A percentile compares a stretch with the other conserved stretches of the same genome.
Conservation (phyloP, 495 filamentous ascomycete genomes). For the Podospora anserina region DNA sequence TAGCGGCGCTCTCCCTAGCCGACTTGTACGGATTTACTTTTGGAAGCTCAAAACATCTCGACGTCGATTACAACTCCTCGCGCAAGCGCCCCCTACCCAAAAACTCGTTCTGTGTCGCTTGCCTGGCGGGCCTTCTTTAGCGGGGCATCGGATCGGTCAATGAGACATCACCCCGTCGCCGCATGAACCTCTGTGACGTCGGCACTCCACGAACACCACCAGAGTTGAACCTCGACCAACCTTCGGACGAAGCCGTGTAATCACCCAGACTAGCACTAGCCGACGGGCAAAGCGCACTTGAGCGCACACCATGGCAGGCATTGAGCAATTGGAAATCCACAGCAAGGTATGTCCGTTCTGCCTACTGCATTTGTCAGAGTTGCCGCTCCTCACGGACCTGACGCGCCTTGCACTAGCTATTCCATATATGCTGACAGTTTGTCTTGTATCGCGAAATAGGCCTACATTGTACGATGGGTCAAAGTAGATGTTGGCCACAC, state of each 20-base stretch:
- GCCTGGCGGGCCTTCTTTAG: neutral
- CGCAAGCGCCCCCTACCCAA: neutral
- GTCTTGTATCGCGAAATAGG: constrained; percentile 51
- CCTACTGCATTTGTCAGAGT: neutral
- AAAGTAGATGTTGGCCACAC: constrained; percentile 82
- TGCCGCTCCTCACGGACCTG: neutral
- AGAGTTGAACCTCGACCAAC: neutral
- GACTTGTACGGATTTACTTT: neutral
- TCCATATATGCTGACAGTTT: neutral
- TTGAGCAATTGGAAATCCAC: constrained; percentile 96
- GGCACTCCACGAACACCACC: neutral
- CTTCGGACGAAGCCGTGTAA: neutral
- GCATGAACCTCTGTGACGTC: neutral
- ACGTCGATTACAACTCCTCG: neutral
- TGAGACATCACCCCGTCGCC: neutral
- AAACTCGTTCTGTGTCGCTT: neutral
- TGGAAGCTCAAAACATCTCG: neutral
- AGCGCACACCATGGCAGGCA: constrained; percentile 66
- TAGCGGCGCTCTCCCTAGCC: neutral
- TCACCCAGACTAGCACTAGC: neutral
- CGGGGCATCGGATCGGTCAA: neutral
- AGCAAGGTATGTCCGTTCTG: constrained; percentile 69
- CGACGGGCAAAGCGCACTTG: neutral
- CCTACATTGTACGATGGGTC: constrained; percentile 97
- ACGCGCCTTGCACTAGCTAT: neutral